These are phyloP conservation scores for Pugionium cornutum DNA, from an alignment of 345 rosid species.

Conservation along the genomic window DNA sequence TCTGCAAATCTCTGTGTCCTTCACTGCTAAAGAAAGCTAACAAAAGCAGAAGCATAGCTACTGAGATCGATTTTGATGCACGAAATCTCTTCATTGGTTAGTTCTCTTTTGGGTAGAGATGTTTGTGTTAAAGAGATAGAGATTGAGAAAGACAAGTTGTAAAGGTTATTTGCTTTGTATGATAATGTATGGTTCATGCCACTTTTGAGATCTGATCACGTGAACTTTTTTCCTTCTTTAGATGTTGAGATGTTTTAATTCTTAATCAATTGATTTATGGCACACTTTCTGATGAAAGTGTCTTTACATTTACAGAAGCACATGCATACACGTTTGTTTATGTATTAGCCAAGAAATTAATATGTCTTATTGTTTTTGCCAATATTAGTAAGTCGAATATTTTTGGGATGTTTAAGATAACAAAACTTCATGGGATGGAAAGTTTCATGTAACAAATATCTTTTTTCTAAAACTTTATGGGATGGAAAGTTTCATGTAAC, in stretches of 20 bases:
- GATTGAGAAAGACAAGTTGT: slow-evolving; percentile 31
- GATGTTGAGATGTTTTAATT: slow-evolving; percentile 19
- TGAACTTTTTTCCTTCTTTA: slow-evolving; percentile 18
- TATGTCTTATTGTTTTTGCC: too few relatives aligned
- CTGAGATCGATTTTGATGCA: slow-evolving; percentile 35
- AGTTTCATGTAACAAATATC: too few relatives aligned
- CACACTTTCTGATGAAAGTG: slow-evolving; percentile 10
- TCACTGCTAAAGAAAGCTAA: slow-evolving; percentile 34
- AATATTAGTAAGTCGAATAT: too few relatives aligned
- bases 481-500: too few relatives aligned
- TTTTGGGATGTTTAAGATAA: too few relatives aligned
- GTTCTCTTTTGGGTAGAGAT: slow-evolving; percentile 1
- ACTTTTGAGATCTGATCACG: slow-evolving; percentile 42
- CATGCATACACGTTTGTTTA: slow-evolving; percentile 4
- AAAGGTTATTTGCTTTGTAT: slow-evolving; percentile 32
- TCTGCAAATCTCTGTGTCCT: slow-evolving; percentile 29
- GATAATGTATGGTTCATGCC: slow-evolving; percentile 10
- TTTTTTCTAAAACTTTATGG: too few relatives aligned
- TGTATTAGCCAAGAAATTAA: too few relatives aligned
- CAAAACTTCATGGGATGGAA: too few relatives aligned
- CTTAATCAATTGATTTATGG: slow-evolving; percentile 8
- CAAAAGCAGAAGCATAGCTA: slow-evolving; percentile 27
- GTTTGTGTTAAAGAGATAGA: slow-evolving; percentile 20
- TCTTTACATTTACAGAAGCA: slow-evolving; percentile 18
- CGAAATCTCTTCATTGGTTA: slow-evolving; percentile 30